Percentiles rank a stretch among this genome's conserved stretches.
Evolutionary conservation across 305 asterid species (phyloP).

Genomic region (Fraxinus velutina): DNA sequence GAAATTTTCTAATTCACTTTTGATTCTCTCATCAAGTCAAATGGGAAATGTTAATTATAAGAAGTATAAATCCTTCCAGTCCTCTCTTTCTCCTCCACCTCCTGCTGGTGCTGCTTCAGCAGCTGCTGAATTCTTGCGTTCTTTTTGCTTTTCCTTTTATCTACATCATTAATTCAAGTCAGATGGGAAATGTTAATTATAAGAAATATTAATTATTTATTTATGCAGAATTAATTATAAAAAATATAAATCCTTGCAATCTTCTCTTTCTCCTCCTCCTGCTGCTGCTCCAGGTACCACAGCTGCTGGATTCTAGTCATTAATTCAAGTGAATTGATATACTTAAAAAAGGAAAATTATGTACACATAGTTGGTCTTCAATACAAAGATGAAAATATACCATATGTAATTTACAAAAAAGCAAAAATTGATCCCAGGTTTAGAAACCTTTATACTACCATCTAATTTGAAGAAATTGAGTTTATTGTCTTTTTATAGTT

Average conservation of each 20-base stretch:
- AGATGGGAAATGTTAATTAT: background rate
- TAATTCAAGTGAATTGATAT: background rate
- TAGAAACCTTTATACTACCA: background rate
- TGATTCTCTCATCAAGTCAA: background rate
- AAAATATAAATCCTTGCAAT: background rate
- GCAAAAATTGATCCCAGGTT: background rate
- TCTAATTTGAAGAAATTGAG: background rate
- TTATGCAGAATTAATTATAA: background rate
- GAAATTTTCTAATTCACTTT: conserved; percentile 5
- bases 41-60: background rate
- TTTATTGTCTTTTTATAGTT: background rate
- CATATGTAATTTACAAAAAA: background rate
- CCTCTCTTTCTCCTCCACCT: background rate
- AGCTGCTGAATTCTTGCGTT: background rate
- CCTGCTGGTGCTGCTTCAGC: background rate
- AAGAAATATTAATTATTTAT: background rate
- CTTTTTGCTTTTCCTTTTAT: background rate
- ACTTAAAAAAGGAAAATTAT: background rate
- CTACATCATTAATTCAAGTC: background rate
- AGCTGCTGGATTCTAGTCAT: background rate
- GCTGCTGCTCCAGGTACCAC: background rate
- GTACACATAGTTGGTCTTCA: background rate
- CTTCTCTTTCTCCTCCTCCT: background rate
- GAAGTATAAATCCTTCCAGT: background rate
- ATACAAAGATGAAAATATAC: background rate